phyloP scores from a whole-genome alignment of 495 filamentous ascomycete species.

The Aspergillus hancockii region DNA sequence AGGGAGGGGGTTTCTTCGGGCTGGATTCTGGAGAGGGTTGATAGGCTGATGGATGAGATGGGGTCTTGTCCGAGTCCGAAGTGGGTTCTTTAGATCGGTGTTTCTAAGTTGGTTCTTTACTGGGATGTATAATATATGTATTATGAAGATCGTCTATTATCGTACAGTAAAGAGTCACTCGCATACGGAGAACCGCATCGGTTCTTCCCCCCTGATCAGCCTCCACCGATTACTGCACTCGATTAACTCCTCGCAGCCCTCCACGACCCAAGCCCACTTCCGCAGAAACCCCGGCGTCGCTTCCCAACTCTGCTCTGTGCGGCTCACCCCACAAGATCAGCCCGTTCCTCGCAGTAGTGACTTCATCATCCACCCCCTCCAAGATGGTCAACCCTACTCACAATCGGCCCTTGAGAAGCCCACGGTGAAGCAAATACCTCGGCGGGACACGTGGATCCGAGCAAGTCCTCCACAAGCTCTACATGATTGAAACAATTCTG shows the following conservation, averaged over 20 bases:
- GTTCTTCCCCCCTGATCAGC: constrained; percentile 13
- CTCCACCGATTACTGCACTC: constrained; percentile 22
- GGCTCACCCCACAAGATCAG: constrained; percentile 14
- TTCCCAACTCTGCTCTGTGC: constrained; percentile 13
- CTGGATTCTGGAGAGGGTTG: constrained; percentile 34
- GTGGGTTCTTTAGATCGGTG: background rate
- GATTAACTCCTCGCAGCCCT: constrained; percentile 17
- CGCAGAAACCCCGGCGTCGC: constrained; percentile 14
- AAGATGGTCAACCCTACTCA: background rate
- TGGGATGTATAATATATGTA: background rate
- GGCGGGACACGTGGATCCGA: background rate
- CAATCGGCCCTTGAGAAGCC: background rate
- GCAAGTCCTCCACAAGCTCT: constrained; percentile 7
- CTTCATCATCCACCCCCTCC: constrained; percentile 6
- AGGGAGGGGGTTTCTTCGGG: constrained; percentile 24
- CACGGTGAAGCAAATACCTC: background rate
- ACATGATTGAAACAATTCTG: constrained; percentile 7
- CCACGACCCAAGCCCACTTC: constrained; percentile 15
- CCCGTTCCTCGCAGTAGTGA: constrained; percentile 6
- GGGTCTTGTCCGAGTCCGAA: constrained; percentile 1
- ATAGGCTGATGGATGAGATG: constrained; percentile 18
- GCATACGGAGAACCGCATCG: background rate
- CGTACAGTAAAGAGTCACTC: background rate
- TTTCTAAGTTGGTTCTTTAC: too few relatives aligned
- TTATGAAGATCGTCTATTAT: background rate